These are phyloP conservation scores for Podila minutissima DNA, from an alignment of 192 early-diverging fungal genomes.

Conservation along the genomic window DNA sequence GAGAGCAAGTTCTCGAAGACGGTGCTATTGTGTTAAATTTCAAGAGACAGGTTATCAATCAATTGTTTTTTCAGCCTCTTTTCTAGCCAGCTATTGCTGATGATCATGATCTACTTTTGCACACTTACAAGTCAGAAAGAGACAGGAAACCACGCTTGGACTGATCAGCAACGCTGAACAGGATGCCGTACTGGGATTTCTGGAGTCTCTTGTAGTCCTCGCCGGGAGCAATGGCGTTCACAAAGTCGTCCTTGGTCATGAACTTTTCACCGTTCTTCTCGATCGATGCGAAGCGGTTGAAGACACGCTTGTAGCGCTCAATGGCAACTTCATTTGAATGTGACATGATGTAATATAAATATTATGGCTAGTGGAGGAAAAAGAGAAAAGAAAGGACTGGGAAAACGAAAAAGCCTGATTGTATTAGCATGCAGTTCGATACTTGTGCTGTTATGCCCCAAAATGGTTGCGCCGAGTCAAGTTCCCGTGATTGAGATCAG, in stretches of 20 bases:
- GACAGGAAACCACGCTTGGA: constrained; percentile 58
- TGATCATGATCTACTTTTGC: too few species aligned
- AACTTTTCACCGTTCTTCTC: constrained; percentile 59
- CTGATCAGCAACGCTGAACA: constrained; percentile 70
- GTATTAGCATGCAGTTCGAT: neutral
- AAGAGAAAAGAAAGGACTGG: neutral
- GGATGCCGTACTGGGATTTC: constrained; percentile 63
- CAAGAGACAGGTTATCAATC: too few species aligned
- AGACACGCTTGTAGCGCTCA: constrained; percentile 59
- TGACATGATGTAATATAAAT: constrained; percentile 29
- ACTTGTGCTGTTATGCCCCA: too few species aligned
- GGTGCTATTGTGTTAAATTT: constrained; percentile 26
- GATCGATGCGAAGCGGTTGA: constrained; percentile 60
- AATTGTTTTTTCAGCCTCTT: neutral
- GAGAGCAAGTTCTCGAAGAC: constrained; percentile 69
- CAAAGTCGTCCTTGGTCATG: constrained; percentile 71
- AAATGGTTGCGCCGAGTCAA: too few species aligned
- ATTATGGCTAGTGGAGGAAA: neutral
- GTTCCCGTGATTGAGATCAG: too few species aligned
- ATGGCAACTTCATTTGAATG: constrained; percentile 21
- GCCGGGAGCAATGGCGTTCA: constrained; percentile 61
- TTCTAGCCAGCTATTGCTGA: too few species aligned
- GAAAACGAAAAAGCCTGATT: neutral
- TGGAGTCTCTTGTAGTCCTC: constrained; percentile 67
- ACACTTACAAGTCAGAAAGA: constrained; percentile 65